These are phyloP conservation scores for Trichoderma sp. DNA, from an alignment of 2,329 filamentous ascomycete genomes.

Conservation along the genomic window DNA sequence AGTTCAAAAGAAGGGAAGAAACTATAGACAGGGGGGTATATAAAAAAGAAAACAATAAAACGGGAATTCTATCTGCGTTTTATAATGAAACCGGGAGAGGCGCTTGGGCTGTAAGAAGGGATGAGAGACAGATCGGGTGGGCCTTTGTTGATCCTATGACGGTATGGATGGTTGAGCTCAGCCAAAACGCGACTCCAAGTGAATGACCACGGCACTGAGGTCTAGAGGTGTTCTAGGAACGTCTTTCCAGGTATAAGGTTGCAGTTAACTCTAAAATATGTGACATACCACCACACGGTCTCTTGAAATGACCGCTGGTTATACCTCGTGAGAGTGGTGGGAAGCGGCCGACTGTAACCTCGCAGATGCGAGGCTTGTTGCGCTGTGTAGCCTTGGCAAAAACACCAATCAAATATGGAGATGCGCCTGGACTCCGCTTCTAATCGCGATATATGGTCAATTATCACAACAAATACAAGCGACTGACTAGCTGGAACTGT, in stretches of 20 bases:
- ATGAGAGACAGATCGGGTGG: conserved; percentile 13
- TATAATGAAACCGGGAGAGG: background rate
- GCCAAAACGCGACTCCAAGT: background rate
- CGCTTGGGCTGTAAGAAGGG: background rate
- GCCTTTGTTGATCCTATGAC: conserved; percentile 16
- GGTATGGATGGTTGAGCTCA: conserved; percentile 2
- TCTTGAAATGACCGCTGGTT: background rate
- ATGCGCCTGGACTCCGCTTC: background rate
- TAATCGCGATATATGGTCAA: background rate
- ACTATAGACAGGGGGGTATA: background rate
- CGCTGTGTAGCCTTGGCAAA: conserved; percentile 1
- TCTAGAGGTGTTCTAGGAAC: background rate
- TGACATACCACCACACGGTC: background rate
- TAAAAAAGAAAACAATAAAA: background rate
- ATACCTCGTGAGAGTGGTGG: background rate
- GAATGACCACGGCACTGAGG: background rate
- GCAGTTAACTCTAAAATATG: background rate
- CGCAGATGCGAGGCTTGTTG: background rate
- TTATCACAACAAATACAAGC: background rate
- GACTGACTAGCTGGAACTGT: background rate
- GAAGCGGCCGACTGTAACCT: conserved; percentile 8
- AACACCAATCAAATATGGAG: background rate
- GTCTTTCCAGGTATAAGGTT: background rate
- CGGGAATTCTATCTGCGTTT: background rate
- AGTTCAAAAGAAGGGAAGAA: background rate